Base-by-base conservation (phyloP, 2,329 filamentous ascomycete genomes). In the Ophiostoma sp. region DNA sequence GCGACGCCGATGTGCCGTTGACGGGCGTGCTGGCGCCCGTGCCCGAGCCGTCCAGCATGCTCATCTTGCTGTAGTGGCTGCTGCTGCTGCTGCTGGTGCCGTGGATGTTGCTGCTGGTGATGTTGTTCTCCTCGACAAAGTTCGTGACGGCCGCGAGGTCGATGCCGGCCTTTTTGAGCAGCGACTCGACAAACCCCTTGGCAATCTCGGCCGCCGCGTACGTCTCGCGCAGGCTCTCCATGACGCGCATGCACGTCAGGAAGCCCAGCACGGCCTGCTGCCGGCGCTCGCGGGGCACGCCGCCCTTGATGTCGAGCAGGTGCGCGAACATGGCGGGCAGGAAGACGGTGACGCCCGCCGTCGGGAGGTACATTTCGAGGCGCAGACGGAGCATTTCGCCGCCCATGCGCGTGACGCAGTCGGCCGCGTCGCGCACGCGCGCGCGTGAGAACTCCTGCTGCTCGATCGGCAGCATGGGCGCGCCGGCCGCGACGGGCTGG, bases 141-240 rank as follows among this genome's bases (percentile, higher is more conserved):
- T 75, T 77, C 63, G 78, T 76, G 14, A 74, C 73, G 11, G 73
- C 72, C 66, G 79, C 85, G 52, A 92, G 81, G 68, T 91, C 87
- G 71, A 95, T 93, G 68, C 91, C 88, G 8, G 92, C 92, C 80
- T 96, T 96, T 71, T 91, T 88, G 71, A 97, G 90, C 0, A 93
- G 92, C 1, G 93, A 92, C 76, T 96, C 92, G n/a, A 97, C 83
- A 80, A 97, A 97, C 2, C 91, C 91, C 0, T 91, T 94, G n/a
- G 92, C 93, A 74, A 95, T 97, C 77, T 97, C 93, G n/a, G 94
- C 94, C 0, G 93, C 93, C 0, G 93, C 89, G 75, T 98, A 97
- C 42, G 93, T 91, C 75, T 97, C 92, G 49, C 93, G 87, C 18
- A 98, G 83, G 71, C 89, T 89, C 76, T 93, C 89, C 82, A 97